Conservation (phyloP, 2,329 filamentous ascomycete species). For the Didymella glomerata region DNA sequence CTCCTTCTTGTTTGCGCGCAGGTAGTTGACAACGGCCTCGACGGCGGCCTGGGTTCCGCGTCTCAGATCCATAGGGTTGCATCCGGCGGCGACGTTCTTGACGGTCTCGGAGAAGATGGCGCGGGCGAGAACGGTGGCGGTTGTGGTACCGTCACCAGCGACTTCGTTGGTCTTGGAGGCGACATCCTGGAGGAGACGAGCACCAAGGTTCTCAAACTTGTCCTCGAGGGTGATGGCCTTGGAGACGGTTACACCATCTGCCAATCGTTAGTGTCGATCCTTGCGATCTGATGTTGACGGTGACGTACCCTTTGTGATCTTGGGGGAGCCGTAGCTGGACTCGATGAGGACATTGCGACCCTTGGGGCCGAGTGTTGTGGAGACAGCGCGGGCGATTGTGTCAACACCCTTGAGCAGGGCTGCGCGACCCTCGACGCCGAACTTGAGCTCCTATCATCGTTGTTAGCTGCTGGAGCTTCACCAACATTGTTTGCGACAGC, state of each 20-base stretch:
- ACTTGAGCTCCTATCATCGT: conserved; percentile 83
- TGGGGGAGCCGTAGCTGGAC: conserved; percentile 97
- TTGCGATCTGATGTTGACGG: not conserved
- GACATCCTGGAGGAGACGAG: conserved; percentile 94
- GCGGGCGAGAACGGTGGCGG: conserved; percentile 93
- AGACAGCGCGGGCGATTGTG: conserved; percentile 93
- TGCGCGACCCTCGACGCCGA: conserved; percentile 93
- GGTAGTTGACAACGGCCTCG: conserved; percentile 90
- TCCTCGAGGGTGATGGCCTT: conserved; percentile 93
- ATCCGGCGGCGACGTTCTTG: conserved; percentile 99
- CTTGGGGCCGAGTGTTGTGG: conserved; percentile 96
- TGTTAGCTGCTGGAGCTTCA: conserved; percentile 13
- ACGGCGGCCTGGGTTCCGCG: conserved; percentile 97
- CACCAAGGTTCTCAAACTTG: conserved; percentile 99
- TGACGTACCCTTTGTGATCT: conserved; percentile 93
- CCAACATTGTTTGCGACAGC: not conserved
- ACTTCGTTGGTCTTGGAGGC: conserved; percentile 99
- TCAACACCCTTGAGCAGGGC: conserved; percentile 92
- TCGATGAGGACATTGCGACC: conserved; percentile 98
- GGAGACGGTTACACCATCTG: conserved; percentile 63
- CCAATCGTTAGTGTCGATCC: conserved; percentile 26
- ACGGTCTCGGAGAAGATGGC: conserved; percentile 99
- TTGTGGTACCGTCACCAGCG: conserved; percentile 98
- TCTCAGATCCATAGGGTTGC: conserved; percentile 99
- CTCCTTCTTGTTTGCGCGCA: conserved; percentile 95